Base-by-base conservation (phyloP, 768 basidiomycete genomes). In the Trametopsis cervina region DNA sequence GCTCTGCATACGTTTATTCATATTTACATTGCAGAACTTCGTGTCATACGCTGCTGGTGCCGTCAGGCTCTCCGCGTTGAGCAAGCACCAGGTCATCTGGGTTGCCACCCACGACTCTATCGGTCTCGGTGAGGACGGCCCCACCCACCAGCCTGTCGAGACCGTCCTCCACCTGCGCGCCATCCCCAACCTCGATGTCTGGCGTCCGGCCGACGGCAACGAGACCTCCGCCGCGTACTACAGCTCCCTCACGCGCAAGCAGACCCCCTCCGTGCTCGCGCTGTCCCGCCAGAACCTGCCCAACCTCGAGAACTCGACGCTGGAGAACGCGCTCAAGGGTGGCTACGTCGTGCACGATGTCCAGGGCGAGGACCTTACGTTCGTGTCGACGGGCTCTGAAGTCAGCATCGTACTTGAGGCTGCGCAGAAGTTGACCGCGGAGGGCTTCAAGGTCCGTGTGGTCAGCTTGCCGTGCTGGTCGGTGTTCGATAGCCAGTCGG, bases 21-120 rank as follows among this genome's bases (percentile, higher is more conserved):
- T n/a, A 11, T 36, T 2, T 6, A 23, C 33, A 20, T 15, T 7
- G 51, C 65, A 89, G 83, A 94, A 94, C 77, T 94, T 94, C 65
- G 88, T 94, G 40, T 89, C 88, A 0, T 94, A 94, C 62, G 91
- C 89, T 47, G 86, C 89, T 54, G 93, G 94, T 65, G 93, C 93
- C 40, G 85, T 96, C 56, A 79, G 93, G 52, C 70, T 97, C 52
- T 89, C 92, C 44, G 92, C 94, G 42, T 80, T 96, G 46, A 89
- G 84, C 59, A 78, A 79, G 58, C 88, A 89, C 63, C 89, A 86
- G 54, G 90, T 95, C 50, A 89, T 97, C 68, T 92, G 92, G 88
- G 84, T 97, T 57, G 92, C 90, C 20, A 96, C 93, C 44, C 93
- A 97, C 69, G 93, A 96, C 65, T 91, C 88, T 38, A 93, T 95